These are phyloP conservation scores for Crithidia acanthocephali DNA, from an alignment of 208 protist species.

Conservation along the genomic window DNA sequence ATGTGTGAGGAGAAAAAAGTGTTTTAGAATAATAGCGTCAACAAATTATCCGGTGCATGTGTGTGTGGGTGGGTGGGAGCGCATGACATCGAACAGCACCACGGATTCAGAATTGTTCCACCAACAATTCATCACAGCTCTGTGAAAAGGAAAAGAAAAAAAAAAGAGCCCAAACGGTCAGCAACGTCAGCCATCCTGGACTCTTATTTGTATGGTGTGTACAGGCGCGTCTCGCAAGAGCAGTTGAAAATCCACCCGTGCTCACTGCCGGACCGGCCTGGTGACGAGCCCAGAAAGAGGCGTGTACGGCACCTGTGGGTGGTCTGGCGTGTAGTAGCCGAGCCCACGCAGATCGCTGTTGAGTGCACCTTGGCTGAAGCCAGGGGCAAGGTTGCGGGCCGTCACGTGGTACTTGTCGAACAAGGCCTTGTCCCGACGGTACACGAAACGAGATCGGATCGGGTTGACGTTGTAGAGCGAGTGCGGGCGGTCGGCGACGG, in stretches of 20 bases:
- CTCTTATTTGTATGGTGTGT: not conserved
- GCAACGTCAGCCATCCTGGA: too few species aligned
- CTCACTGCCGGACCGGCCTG: not conserved
- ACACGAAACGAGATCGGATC: conserved; percentile 71
- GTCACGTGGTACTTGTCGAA: conserved; percentile 90
- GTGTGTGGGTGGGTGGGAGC: too few species aligned
- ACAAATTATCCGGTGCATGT: too few species aligned
- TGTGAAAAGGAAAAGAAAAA: conserved; percentile 1
- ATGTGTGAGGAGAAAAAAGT: too few species aligned
- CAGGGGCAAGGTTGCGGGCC: conserved; percentile 77
- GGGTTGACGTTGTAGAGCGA: conserved; percentile 73
- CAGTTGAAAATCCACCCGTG: not conserved
- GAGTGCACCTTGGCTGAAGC: conserved; percentile 82
- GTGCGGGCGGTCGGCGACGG: conserved; percentile 61
- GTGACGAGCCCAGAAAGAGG: conserved; percentile 16
- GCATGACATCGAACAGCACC: not conserved
- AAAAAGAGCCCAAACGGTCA: not conserved
- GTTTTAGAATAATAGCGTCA: too few species aligned
- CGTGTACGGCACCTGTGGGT: conserved; percentile 78
- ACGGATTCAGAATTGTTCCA: not conserved
- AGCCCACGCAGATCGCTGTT: conserved; percentile 78
- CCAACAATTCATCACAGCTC: not conserved
- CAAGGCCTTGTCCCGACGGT: conserved; percentile 85
- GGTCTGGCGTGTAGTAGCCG: conserved; percentile 88
- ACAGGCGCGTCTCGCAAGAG: too few species aligned